Percentiles rank a stretch among this genome's conserved stretches.
Conservation (phyloP, 2,329 filamentous ascomycete species). For the Cordyceps javanica region DNA sequence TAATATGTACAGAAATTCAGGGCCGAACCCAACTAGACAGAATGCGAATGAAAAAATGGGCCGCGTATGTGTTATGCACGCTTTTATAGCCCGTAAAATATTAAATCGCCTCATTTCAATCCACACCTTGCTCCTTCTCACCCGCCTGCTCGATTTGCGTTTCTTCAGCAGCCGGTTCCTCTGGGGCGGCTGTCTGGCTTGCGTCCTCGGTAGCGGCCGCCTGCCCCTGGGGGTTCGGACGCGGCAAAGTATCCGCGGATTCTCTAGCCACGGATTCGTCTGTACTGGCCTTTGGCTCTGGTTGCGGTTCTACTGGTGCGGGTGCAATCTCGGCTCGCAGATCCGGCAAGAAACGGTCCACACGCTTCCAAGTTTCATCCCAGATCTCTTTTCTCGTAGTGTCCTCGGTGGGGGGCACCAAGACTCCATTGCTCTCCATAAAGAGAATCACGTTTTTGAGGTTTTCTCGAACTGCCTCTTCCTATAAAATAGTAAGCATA, state of each 20-base stretch:
- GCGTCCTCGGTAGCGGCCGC: not conserved
- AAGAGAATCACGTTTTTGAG: slow-evolving; percentile 94
- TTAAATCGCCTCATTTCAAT: slow-evolving; percentile 10
- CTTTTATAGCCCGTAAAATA: not conserved
- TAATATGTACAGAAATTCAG: slow-evolving; percentile 6
- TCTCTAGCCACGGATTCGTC: not conserved
- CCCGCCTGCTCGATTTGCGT: not conserved
- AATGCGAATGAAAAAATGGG: not conserved
- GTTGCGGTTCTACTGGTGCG: slow-evolving; percentile 4
- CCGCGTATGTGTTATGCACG: not conserved
- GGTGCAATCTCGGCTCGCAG: slow-evolving; percentile 29
- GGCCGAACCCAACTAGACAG: not conserved
- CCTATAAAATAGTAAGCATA: slow-evolving; percentile 42
- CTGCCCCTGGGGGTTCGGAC: not conserved
- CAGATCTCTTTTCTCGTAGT: slow-evolving; percentile 49
- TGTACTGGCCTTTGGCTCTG: not conserved
- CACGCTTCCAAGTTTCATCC: slow-evolving; percentile 59
- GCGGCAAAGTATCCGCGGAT: not conserved
- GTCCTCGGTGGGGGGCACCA: slow-evolving; percentile 62
- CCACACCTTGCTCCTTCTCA: slow-evolving; percentile 1
- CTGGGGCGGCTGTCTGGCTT: not conserved
- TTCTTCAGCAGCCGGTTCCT: not conserved
- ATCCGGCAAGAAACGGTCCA: slow-evolving; percentile 59
- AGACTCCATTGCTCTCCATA: slow-evolving; percentile 83
- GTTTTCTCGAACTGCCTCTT: slow-evolving; percentile 91